phyloP scores from a whole-genome alignment of 345 rosid species.

The Iberis pinnata region DNA sequence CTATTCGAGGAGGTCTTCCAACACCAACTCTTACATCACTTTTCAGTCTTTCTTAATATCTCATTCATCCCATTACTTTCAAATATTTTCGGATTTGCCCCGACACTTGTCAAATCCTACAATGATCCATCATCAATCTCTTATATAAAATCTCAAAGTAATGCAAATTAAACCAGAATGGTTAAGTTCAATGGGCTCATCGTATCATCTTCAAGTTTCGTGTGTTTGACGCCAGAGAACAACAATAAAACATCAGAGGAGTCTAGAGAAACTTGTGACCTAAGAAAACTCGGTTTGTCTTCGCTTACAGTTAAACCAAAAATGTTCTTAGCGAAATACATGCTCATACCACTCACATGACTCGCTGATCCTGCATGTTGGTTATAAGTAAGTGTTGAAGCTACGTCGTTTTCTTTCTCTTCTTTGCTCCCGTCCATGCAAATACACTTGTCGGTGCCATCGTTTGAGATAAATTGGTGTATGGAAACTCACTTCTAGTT shows the following conservation, averaged over 20 bases:
- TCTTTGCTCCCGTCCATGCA: constrained; percentile 49
- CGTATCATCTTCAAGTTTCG: constrained; percentile 8
- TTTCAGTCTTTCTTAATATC: constrained; percentile 29
- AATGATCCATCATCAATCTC: not conserved
- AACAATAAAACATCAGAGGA: constrained; percentile 14
- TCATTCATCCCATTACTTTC: constrained; percentile 33
- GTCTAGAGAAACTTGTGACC: constrained; percentile 29
- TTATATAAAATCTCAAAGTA: not conserved
- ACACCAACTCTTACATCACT: constrained; percentile 26
- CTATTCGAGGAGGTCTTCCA: constrained; percentile 29
- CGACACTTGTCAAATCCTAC: constrained; percentile 21
- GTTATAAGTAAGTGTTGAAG: constrained; percentile 41
- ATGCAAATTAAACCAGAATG: no score
- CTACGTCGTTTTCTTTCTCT: constrained; percentile 37
- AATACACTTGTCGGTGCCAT: constrained; percentile 44
- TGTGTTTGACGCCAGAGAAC: constrained; percentile 23
- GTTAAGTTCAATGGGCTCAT: not conserved
- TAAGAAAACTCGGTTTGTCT: constrained; percentile 26
- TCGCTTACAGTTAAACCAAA: constrained; percentile 33
- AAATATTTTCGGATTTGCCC: constrained; percentile 28
- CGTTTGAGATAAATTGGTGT: constrained; percentile 35
- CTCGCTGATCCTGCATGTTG: constrained; percentile 36
- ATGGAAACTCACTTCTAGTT: constrained; percentile 32
- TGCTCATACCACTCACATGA: constrained; percentile 42
- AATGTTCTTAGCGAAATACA: constrained; percentile 38